Base-by-base conservation (phyloP, 345 rosid genomes). In the Tarenaya hassleriana region DNA sequence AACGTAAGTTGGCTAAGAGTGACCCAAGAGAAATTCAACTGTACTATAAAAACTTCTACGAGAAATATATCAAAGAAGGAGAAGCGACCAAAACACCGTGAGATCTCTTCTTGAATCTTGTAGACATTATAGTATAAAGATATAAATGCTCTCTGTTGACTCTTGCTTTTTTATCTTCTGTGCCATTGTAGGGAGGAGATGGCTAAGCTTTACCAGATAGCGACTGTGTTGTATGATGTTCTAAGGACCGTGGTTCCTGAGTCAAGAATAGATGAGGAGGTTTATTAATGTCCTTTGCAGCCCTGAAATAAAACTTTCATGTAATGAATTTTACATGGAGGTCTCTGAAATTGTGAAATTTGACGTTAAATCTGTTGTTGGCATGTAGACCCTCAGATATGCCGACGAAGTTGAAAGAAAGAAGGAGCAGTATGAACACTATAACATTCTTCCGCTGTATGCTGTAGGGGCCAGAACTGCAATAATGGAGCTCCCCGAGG, bases 401-500 rank as follows among this genome's bases (percentile, higher is more conserved):
- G 95, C 88, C 7, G 18, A 16, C 34, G 77, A 92, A 60, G 94
- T 92, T 69, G 74, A 73, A 75, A 75, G 58, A 69, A 78, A 73
- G 47, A 77, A 52, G 69, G 82, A 54, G 53, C 87, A 63, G 27
- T 74, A 69, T n/a, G 74, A 64, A 53, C 87, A 47, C 64, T 85
- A 79, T 62, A 92, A 92, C 77, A 92, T 92, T 74, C 84, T 92
- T 49, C 97, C 99, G 19, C 50, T 88, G 33, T 47, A 83, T 55
- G 82, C 80, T 13, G 70, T 67, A 13, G 97, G 75, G 52, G 73
- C 74, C 42, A 81, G 75, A 80, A 72, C 95, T 40, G 82, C 70
- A 41, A 63, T 88, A 24, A 85, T 88, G 95, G 77, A 88, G 52
- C 83, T 85, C 69, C 89, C 91, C 46, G 91, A 88, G 99, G 97